Base-by-base conservation (phyloP, 306 rosid genomes). In the Echinosophora koreensis region DNA sequence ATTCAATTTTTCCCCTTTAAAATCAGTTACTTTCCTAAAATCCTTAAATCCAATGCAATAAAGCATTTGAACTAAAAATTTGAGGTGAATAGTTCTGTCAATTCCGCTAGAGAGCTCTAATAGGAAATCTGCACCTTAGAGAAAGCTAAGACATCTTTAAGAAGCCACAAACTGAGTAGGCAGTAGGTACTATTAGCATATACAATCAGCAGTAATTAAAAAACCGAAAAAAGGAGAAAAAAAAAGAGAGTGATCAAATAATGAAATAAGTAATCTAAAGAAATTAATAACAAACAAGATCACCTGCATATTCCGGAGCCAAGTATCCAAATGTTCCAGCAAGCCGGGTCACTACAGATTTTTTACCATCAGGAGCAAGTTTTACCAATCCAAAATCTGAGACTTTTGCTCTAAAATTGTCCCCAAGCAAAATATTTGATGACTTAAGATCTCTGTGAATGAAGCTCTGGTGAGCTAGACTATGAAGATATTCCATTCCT, bases 301-400 rank as follows among this genome's bases (percentile, higher is more conserved):
- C 80, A 91, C 97, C 97, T 44, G 97, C 97, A 81, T 91, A 91
- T 81, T 91, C 97, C 32, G 97, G 97, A 44, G 97, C 97, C 58
- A 92, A 83, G 82, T 92, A 92, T 69, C 97, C 97, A 67, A 92
- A 92, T 81, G 97, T 92, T 51, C 97, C 97, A 46, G 96, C 97
- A 76, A 92, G 97, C 79, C 84, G 82, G 71, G 97, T 92, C 55
- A 83, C 92, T 4, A 92, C 89, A 27, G 97, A 92, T 80, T 81
- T 81, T 79, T 87, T 88, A 13, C 97, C 97, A 84, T 87, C 90
- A 17, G 97, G 97, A 39, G 97, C 97, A 76, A 92, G 91, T 76
- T 92, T 92, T 64, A 92, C 97, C 85, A 92, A 77, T 74, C 97
- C 97, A 65, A 92, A 92, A 79, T 92, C 97, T 0, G 97, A 89